Conservation (phyloP, 2,329 filamentous ascomycete genomes). For the Chaetomium strumarium region DNA sequence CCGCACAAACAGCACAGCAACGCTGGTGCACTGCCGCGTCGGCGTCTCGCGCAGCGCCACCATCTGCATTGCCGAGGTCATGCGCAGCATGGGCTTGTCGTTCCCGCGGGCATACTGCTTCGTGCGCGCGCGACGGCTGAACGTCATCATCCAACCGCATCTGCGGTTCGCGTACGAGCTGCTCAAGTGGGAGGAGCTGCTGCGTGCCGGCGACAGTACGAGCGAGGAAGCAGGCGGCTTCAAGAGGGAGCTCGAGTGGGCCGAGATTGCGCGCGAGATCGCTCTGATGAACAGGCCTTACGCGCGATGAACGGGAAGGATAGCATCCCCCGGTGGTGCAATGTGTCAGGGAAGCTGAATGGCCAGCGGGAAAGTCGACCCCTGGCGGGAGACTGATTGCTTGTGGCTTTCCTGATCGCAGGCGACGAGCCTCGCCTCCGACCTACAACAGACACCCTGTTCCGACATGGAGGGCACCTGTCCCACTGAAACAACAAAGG, state of each 20-base stretch:
- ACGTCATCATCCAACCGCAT: slow-evolving; percentile 98
- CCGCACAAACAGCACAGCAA: slow-evolving; percentile 69
- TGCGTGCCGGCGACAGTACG: slow-evolving; percentile 35
- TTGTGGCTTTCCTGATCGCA: too few relatives aligned
- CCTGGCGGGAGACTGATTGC: neutral
- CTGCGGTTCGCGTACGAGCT: slow-evolving; percentile 92
- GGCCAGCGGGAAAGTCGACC: neutral
- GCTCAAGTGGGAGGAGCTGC: slow-evolving; percentile 86
- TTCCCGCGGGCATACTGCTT: slow-evolving; percentile 95
- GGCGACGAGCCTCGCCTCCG: too few relatives aligned
- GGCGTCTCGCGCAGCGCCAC: slow-evolving; percentile 93
- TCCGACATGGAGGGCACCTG: too few relatives aligned
- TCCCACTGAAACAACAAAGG: too few relatives aligned
- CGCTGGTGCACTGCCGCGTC: slow-evolving; percentile 91
- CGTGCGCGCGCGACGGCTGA: slow-evolving; percentile 83
- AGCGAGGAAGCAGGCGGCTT: slow-evolving; percentile 28
- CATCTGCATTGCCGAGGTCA: slow-evolving; percentile 98
- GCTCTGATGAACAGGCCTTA: slow-evolving; percentile 96
- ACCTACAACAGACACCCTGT: too few relatives aligned
- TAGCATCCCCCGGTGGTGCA: neutral
- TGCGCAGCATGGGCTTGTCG: slow-evolving; percentile 72
- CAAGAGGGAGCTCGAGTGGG: slow-evolving; percentile 85
- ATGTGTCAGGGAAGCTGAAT: too few relatives aligned
- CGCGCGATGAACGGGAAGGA: slow-evolving; percentile 41
- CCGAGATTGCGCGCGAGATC: slow-evolving; percentile 80